Evolutionary conservation across 768 basidiomycete genomes (phyloP).

Genomic region (Tubosaeta sp.): DNA sequence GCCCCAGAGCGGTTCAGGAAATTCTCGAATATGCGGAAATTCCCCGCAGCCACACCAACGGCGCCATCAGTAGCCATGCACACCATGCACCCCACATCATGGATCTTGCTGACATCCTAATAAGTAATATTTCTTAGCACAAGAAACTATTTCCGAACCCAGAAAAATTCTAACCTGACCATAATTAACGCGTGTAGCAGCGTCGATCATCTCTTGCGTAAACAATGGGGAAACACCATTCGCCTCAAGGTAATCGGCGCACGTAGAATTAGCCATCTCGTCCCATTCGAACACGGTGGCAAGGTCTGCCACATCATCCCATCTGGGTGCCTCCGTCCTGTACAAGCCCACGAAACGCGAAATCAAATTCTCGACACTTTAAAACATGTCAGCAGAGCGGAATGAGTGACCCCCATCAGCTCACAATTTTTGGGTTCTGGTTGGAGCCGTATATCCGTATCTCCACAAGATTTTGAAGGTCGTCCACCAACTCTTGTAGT

Average conservation of each 20-base stretch:
- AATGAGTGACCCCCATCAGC: constrained; percentile 8
- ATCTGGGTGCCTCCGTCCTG: constrained; percentile 47
- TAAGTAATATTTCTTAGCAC: neutral
- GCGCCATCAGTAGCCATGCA: constrained; percentile 74
- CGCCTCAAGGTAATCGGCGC: constrained; percentile 50
- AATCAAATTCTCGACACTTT: constrained; percentile 55
- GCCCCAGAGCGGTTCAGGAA: constrained; percentile 73
- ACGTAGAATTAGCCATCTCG: constrained; percentile 45
- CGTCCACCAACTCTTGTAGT: constrained; percentile 57
- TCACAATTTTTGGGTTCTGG: constrained; percentile 53
- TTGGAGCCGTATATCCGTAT: constrained; percentile 65
- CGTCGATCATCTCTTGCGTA: constrained; percentile 71
- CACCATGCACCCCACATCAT: constrained; percentile 68
- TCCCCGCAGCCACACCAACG: constrained; percentile 67
- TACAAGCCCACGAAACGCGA: constrained; percentile 56
- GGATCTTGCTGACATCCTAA: constrained; percentile 66
- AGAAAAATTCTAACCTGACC: constrained; percentile 49
- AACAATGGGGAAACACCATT: constrained; percentile 57
- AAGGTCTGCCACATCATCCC: constrained; percentile 58
- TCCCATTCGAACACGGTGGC: constrained; percentile 50
- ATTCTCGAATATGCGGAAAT: constrained; percentile 78
- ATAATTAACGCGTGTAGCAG: constrained; percentile 80
- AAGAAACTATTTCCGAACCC: neutral
- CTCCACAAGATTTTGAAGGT: constrained; percentile 71
- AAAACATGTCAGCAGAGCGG: constrained; percentile 1